These are phyloP conservation scores for Solioccasus polychromus DNA, from an alignment of 768 basidiomycete species.

Conservation along the genomic window DNA sequence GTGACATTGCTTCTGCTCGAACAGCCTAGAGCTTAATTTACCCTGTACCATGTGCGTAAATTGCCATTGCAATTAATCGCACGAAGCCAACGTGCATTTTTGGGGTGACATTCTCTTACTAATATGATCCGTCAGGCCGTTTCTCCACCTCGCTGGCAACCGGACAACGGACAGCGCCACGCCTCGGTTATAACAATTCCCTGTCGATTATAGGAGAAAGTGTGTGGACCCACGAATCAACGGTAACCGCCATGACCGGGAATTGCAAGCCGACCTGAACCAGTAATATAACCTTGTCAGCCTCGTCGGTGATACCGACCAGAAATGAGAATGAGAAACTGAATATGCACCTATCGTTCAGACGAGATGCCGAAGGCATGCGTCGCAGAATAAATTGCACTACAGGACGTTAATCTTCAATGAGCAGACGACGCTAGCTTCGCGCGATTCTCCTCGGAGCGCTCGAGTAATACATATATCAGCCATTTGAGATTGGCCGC, in stretches of 20 bases:
- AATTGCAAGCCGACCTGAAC: neutral
- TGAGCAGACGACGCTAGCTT: constrained; percentile 2
- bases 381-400: constrained; percentile 9
- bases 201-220: no score
- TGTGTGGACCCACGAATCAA: no score
- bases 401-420: constrained; percentile 24
- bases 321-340: no score
- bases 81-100: constrained; percentile 16
- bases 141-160: constrained; percentile 6
- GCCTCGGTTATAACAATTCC: neutral
- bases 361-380: constrained; percentile 7
- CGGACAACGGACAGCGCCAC: constrained; percentile 22
- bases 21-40: neutral
- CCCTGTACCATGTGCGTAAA: constrained; percentile 7
- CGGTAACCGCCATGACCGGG: constrained; percentile 6
- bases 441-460: constrained; percentile 27
- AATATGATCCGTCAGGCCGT: constrained; percentile 10
- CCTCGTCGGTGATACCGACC: constrained; percentile 6
- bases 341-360: constrained; percentile 11
- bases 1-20: neutral
- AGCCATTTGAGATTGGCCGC: constrained; percentile 20
- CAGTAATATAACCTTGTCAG: constrained; percentile 22
- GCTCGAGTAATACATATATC: constrained; percentile 3
- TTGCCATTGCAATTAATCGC: constrained; percentile 25
- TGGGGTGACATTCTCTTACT: constrained; percentile 18